A percentile compares a stretch with the other conserved stretches of the same genome.
Evolutionary conservation across 23 red algal species (phyloP).

Genomic region (Gracilaria gracilis): DNA sequence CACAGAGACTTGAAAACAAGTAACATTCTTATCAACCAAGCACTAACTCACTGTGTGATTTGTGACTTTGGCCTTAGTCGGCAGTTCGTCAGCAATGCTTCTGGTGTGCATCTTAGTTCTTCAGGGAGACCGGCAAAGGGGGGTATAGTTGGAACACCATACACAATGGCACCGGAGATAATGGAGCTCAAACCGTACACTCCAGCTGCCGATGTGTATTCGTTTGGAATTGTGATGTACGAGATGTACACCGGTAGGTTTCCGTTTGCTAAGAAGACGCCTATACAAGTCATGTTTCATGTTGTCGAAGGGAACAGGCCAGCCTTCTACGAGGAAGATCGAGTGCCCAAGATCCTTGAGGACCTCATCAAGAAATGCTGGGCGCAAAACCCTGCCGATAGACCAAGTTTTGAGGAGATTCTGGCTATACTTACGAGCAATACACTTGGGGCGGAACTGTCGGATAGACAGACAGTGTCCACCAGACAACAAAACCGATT

Average conservation of each 20-base stretch:
- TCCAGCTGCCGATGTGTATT: slow-evolving; percentile 92
- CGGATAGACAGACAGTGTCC: slow-evolving; percentile 19
- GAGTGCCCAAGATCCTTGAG: slow-evolving; percentile 55
- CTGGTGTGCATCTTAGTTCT: slow-evolving; percentile 14
- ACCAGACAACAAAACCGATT: background rate
- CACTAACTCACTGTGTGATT: slow-evolving; percentile 87
- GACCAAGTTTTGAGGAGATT: slow-evolving; percentile 92
- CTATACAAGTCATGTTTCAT: slow-evolving; percentile 95
- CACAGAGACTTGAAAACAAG: slow-evolving; percentile 97
- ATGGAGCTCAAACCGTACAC: slow-evolving; percentile 88
- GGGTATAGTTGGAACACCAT: slow-evolving; percentile 81
- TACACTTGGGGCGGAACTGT: slow-evolving; percentile 48
- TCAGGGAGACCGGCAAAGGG: slow-evolving; percentile 6
- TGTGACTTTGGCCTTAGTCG: slow-evolving; percentile 96
- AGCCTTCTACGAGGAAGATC: slow-evolving; percentile 64
- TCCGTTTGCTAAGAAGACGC: slow-evolving; percentile 88
- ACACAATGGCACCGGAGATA: slow-evolving; percentile 97
- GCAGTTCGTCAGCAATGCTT: slow-evolving; percentile 68
- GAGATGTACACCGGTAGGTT: slow-evolving; percentile 84
- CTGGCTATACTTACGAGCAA: slow-evolving; percentile 73
- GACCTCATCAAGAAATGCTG: slow-evolving; percentile 88
- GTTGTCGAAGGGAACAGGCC: slow-evolving; percentile 89
- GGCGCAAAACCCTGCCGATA: slow-evolving; percentile 54
- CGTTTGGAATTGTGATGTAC: slow-evolving; percentile 96
- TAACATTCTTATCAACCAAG: slow-evolving; percentile 93